phyloP scores from a whole-genome alignment of 306 rosid species.

The Cucurbita moschata region DNA sequence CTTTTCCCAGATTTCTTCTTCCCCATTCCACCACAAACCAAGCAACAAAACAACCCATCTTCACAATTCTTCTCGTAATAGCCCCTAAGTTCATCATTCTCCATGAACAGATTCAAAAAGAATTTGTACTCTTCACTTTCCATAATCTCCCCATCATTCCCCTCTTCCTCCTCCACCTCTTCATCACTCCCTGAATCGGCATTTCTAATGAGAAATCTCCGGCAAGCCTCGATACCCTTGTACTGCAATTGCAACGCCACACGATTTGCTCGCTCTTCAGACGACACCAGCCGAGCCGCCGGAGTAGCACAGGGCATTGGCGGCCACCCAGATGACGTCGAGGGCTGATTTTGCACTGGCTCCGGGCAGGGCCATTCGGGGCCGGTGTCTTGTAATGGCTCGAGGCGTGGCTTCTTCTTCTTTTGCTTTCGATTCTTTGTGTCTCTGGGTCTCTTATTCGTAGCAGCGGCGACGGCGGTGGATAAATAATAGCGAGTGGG shows the following conservation, averaged over 20 bases:
- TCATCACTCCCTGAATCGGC: conserved; percentile 19
- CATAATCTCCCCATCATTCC: conserved; percentile 1
- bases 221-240: conserved; percentile 31
- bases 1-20: conserved; percentile 36
- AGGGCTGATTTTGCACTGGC: not conserved
- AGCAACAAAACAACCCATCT: conserved; percentile 46
- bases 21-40: conserved; percentile 52
- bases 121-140: conserved; percentile 26
- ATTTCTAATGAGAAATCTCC: conserved; percentile 21
- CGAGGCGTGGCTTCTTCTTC: conserved; percentile 7
- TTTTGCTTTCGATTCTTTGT: not conserved
- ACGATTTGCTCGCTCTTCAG: conserved; percentile 14
- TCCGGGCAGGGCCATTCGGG: conserved; percentile 21
- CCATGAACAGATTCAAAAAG: conserved; percentile 30
- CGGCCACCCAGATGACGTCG: conserved; percentile 28
- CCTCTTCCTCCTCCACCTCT: conserved; percentile 14
- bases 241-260: conserved; percentile 27
- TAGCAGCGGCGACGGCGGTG: not conserved
- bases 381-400: conserved; percentile 12
- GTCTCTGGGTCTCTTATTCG: not conserved
- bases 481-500: not conserved
- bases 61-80: conserved; percentile 35
- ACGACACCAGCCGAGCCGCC: conserved; percentile 3
- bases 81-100: conserved; percentile 34
- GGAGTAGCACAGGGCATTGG: conserved; percentile 11